Percentiles rank a stretch among this genome's conserved stretches.
phyloP scores from a whole-genome alignment of 2,329 filamentous ascomycete genomes.

The Aspergillus felis region DNA sequence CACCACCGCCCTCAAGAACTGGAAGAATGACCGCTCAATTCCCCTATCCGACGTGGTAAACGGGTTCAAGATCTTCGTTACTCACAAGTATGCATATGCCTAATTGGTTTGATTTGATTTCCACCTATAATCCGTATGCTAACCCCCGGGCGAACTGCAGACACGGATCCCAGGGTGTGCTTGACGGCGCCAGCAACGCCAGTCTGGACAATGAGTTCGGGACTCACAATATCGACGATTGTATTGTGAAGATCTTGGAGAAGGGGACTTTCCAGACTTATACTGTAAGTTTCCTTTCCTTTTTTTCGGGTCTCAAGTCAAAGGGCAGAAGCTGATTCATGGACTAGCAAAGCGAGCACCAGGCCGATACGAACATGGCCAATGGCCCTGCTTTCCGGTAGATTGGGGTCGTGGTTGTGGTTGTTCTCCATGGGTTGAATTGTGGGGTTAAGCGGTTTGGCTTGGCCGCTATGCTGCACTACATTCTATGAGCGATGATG shows the following conservation, averaged over 20 bases:
- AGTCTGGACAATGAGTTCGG: slow-evolving; percentile 84
- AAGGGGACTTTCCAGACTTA: slow-evolving; percentile 65
- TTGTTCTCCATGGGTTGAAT: background rate
- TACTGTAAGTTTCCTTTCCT: slow-evolving; percentile 44
- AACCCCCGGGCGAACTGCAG: slow-evolving; percentile 30
- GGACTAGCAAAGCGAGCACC: slow-evolving; percentile 26
- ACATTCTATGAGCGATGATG: background rate
- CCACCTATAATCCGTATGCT: background rate
- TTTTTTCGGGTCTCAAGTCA: too few species aligned
- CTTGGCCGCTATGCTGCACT: background rate
- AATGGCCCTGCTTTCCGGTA: slow-evolving; percentile 16
- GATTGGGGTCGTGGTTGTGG: background rate
- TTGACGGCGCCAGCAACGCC: slow-evolving; percentile 71
- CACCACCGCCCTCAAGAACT: slow-evolving; percentile 65
- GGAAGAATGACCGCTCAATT: slow-evolving; percentile 73
- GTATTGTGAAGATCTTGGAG: slow-evolving; percentile 76
- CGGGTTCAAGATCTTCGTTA: slow-evolving; percentile 83
- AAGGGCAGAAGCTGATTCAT: slow-evolving; percentile 5
- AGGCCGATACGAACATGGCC: slow-evolving; percentile 27
- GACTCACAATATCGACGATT: slow-evolving; percentile 72
- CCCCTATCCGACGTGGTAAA: slow-evolving; percentile 82
- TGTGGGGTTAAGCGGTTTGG: background rate
- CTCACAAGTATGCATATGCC: slow-evolving; percentile 68
- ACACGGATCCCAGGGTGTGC: slow-evolving; percentile 77
- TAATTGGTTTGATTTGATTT: background rate